phyloP scores from a whole-genome alignment of 2,329 filamentous ascomycete genomes.

The Bipolaris sorokiniana region DNA sequence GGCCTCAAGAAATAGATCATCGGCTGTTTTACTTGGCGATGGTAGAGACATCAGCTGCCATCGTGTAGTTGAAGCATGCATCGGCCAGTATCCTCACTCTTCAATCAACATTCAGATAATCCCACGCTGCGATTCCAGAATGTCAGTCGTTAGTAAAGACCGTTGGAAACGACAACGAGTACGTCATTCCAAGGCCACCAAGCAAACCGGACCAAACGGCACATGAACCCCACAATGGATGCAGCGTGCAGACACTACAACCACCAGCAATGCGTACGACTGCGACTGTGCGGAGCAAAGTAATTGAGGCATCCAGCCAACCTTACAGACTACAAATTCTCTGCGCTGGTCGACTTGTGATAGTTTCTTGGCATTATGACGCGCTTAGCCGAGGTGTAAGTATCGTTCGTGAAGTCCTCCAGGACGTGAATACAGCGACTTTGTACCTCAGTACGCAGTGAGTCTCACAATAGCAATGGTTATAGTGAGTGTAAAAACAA shows the following conservation, averaged over 20 bases:
- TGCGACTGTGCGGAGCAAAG: conserved; percentile 3
- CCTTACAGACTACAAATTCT: neutral
- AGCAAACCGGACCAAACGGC: conserved; percentile 7
- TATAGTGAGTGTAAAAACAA: neutral
- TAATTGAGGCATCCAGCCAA: conserved; percentile 9
- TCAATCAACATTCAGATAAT: neutral
- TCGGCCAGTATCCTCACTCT: neutral
- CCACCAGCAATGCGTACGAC: neutral
- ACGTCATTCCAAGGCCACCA: conserved; percentile 5
- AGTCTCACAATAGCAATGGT: neutral
- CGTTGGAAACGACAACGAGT: neutral
- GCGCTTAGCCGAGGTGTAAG: neutral
- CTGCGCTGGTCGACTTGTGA: conserved; percentile 1
- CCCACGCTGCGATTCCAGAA: neutral
- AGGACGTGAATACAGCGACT: neutral
- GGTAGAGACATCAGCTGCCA: neutral
- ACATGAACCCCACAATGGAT: conserved; percentile 2
- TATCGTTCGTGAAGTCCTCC: neutral
- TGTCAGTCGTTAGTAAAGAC: neutral
- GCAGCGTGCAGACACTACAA: neutral
- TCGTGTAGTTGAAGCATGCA: neutral
- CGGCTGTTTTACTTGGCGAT: neutral
- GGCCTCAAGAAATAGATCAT: conserved; percentile 71
- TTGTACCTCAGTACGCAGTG: neutral
- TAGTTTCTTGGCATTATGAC: neutral